Percentiles rank a stretch among this genome's conserved stretches.
Evolutionary conservation across 1,284 basidiomycete species (phyloP).

Genomic region (Rhodotorula glutinis): DNA sequence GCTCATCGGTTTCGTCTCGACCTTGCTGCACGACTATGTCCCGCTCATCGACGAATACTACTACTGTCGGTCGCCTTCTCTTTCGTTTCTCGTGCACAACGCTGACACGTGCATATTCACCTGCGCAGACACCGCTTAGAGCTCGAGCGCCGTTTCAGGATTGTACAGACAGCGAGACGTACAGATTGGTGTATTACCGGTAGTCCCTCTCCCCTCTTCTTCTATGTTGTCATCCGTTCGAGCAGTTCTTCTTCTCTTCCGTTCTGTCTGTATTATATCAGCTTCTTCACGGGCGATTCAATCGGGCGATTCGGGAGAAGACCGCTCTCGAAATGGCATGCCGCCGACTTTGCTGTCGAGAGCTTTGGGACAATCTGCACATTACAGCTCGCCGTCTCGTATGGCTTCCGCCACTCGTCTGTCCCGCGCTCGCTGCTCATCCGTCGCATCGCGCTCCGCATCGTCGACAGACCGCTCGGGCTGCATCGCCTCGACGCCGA

Average conservation of each 20-base stretch:
- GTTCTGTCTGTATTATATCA: background rate
- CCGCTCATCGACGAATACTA: constrained; percentile 52
- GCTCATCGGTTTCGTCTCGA: constrained; percentile 48
- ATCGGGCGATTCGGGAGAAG: no score
- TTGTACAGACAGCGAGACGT: background rate
- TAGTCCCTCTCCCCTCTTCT: background rate
- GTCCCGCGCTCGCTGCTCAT: background rate
- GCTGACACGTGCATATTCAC: background rate
- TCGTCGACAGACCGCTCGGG: background rate
- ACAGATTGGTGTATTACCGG: background rate
- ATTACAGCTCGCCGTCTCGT: constrained; percentile 21
- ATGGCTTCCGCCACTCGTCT: constrained; percentile 18
- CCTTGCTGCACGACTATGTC: constrained; percentile 49
- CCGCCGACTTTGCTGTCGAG: no score
- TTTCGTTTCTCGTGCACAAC: background rate
- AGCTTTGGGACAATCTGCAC: no score
- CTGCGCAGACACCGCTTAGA: constrained; percentile 2
- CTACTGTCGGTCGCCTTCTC: constrained; percentile 41
- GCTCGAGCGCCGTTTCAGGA: no score
- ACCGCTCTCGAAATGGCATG: no score
- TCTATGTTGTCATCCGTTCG: background rate
- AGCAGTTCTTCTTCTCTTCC: no score
- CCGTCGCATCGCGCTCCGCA: background rate
- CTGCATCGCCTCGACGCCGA: constrained; percentile 10
- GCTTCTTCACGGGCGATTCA: no score